phyloP scores from a whole-genome alignment of 495 filamentous ascomycete species.

The Penicillium chermesinum region DNA sequence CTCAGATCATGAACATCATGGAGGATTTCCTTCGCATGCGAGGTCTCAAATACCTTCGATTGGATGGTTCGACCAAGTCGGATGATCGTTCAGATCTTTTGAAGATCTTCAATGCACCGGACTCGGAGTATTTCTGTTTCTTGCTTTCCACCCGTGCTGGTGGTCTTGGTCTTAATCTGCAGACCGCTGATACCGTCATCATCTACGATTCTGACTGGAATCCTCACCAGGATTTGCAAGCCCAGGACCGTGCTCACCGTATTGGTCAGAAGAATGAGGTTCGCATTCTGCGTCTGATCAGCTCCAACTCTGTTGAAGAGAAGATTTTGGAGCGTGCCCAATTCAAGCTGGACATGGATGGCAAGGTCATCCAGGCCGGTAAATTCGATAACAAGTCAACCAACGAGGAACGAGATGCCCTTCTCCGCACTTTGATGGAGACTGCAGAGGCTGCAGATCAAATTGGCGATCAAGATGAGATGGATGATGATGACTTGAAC shows the following conservation, averaged over 20 bases:
- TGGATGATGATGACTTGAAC: conserved; percentile 97
- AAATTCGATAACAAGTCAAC: conserved; percentile 99
- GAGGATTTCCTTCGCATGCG: conserved; percentile 90
- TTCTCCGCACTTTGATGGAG: conserved; percentile 87
- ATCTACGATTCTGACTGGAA: conserved; percentile 99
- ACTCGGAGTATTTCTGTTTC: conserved; percentile 95
- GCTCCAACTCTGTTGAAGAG: conserved; percentile 94
- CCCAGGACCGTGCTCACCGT: conserved; percentile 98
- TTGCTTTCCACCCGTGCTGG: conserved; percentile 97
- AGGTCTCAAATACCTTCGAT: conserved; percentile 76
- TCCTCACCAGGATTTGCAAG: conserved; percentile 97
- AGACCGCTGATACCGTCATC: conserved; percentile 97
- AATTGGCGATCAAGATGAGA: conserved; percentile 73
- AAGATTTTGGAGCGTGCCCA: conserved; percentile 96
- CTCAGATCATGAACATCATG: conserved; percentile 99
- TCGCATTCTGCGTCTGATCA: conserved; percentile 90
- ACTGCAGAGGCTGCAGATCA: conserved; percentile 82
- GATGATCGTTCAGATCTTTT: conserved; percentile 93
- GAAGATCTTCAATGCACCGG: conserved; percentile 79
- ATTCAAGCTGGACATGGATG: conserved; percentile 98
- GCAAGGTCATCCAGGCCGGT: conserved; percentile 98
- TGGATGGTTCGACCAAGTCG: conserved; percentile 95
- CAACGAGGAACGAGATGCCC: conserved; percentile 93
- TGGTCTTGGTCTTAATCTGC: conserved; percentile 93
- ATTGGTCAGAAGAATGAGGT: conserved; percentile 99